These are phyloP conservation scores for Thelonectria rubi DNA, from an alignment of 2,329 filamentous ascomycete genomes.

Conservation along the genomic window DNA sequence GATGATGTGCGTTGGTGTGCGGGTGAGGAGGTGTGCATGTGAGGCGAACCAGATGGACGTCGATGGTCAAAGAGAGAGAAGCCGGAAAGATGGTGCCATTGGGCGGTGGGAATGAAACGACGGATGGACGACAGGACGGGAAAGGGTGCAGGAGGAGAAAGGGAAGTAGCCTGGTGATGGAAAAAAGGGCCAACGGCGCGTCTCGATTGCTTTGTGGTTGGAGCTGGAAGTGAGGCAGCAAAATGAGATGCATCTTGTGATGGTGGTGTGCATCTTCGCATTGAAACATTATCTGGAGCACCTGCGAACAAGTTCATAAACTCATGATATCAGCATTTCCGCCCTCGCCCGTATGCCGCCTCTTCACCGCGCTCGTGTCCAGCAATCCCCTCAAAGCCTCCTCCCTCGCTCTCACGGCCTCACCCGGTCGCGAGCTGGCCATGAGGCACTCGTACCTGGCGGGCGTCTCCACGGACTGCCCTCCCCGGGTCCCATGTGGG, in stretches of 20 bases:
- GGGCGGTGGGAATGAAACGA: conserved; percentile 1
- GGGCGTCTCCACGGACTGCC: conserved; percentile 17
- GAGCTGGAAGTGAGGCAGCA: not conserved
- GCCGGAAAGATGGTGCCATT: conserved; percentile 3
- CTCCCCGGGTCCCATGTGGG: conserved; percentile 24
- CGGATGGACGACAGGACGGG: not conserved
- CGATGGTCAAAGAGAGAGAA: not conserved
- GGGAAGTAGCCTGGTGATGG: conserved; percentile 3
- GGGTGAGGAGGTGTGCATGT: not conserved
- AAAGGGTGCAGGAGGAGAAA: conserved; percentile 4
- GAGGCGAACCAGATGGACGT: not conserved
- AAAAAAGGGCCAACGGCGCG: conserved; percentile 10
- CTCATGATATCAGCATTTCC: not conserved
- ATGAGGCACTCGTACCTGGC: conserved; percentile 14
- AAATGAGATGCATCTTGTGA: conserved; percentile 3
- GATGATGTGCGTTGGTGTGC: conserved; percentile 19
- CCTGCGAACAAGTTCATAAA: not conserved
- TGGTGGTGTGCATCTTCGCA: not conserved
- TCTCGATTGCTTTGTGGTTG: conserved; percentile 14
- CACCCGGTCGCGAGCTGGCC: not conserved
- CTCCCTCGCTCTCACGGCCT: not conserved
- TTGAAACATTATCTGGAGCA: not conserved
- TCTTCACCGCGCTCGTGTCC: not conserved
- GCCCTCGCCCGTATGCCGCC: not conserved
- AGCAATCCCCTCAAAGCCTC: not conserved